phyloP scores from a whole-genome alignment of 192 early-diverging fungal species.

The Backusella psychrophila region DNA sequence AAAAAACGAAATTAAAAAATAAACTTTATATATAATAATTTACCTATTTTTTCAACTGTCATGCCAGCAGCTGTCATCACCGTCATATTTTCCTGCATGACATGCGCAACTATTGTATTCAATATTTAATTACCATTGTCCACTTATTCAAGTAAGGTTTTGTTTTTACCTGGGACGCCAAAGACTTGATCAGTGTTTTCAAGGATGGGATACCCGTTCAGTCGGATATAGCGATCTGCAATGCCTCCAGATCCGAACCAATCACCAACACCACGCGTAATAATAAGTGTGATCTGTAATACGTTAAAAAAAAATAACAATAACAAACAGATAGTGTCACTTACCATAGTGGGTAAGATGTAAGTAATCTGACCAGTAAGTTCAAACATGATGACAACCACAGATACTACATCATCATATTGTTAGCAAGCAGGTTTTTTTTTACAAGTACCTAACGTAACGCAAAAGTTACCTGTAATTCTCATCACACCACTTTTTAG shows the following conservation, averaged over 20 bases:
- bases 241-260: conserved; percentile 74
- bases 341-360: conserved; percentile 89
- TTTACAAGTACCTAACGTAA: background rate
- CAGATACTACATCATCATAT: conserved; percentile 50
- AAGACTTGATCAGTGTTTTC: conserved; percentile 72
- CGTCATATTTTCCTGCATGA: conserved; percentile 57
- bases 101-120: conserved; percentile 40
- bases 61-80: conserved; percentile 59
- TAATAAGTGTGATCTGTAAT: conserved; percentile 66
- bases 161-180: conserved; percentile 41
- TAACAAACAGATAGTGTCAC: background rate
- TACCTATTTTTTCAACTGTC: conserved; percentile 47
- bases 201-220: conserved; percentile 77
- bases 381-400: conserved; percentile 99
- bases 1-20: background rate
- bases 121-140: background rate
- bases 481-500: conserved; percentile 72
- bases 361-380: conserved; percentile 95
- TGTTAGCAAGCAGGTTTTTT: background rate
- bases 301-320: background rate
- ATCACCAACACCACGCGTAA: conserved; percentile 74
- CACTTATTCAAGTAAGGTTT: background rate
- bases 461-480: conserved; percentile 59
- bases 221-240: conserved; percentile 71
- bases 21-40: background rate